These are phyloP conservation scores for Pleodorina starrii DNA, from an alignment of 139 green algal species.

Conservation along the genomic window DNA sequence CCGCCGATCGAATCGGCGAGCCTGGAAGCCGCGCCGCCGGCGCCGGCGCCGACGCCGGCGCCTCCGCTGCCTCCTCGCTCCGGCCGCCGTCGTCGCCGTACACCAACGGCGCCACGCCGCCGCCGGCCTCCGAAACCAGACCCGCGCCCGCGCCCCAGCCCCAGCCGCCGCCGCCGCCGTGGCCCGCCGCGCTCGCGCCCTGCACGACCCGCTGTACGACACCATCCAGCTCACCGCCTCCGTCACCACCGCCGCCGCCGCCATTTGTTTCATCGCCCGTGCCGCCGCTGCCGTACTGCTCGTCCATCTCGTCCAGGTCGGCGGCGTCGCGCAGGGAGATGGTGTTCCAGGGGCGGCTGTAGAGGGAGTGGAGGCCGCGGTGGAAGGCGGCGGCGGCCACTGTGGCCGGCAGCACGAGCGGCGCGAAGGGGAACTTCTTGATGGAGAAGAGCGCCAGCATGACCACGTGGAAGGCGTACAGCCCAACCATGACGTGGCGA, in stretches of 20 bases:
- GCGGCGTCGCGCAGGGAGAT: slow-evolving; percentile 70
- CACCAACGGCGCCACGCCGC: not conserved
- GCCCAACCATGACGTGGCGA: slow-evolving; percentile 69
- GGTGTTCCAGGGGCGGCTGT: slow-evolving; percentile 67
- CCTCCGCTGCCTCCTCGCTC: not conserved
- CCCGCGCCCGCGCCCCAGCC: not conserved
- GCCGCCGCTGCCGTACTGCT: not conserved
- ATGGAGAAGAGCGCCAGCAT: slow-evolving; percentile 72
- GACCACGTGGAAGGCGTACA: slow-evolving; percentile 79
- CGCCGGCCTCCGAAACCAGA: not conserved
- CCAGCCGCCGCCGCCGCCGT: not conserved
- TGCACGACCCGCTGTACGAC: not conserved
- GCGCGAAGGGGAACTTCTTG: slow-evolving; percentile 69
- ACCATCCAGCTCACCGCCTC: not conserved
- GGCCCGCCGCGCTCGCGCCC: not conserved
- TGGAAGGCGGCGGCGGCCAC: slow-evolving; percentile 68
- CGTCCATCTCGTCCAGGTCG: slow-evolving; percentile 67
- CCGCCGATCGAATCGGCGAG: too few species aligned
- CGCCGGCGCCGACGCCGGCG: not conserved
- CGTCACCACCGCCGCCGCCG: not conserved
- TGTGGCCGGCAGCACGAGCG: slow-evolving; percentile 61
- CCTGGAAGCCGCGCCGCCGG: too few species aligned
- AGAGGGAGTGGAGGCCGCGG: slow-evolving; percentile 23
- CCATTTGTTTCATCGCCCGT: not conserved
- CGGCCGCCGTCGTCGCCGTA: not conserved